Percentiles rank a stretch among this genome's conserved stretches.
Conservation (phyloP, 179 eudicot genomes). For the Silene noctiflora region DNA sequence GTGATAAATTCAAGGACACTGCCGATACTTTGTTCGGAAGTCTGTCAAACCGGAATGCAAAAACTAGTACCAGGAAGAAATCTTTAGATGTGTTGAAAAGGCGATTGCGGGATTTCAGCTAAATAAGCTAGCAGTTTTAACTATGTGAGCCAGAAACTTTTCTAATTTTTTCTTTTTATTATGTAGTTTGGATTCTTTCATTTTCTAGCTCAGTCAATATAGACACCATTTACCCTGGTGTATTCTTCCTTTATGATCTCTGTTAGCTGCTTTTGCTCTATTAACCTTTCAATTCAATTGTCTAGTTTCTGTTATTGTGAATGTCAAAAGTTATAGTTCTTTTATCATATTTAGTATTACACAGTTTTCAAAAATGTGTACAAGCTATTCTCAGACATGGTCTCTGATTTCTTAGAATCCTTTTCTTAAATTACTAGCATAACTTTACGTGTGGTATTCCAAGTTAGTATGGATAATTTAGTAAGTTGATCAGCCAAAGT, state of each 20-base stretch:
- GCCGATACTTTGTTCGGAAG: constrained; percentile 84
- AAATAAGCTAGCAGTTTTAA: constrained; percentile 24
- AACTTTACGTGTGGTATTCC: not conserved
- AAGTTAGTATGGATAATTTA: not conserved
- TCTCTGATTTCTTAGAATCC: constrained; percentile 2
- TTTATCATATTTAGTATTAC: not conserved
- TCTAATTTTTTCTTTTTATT: constrained; percentile 16
- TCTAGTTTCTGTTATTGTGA: constrained; percentile 11
- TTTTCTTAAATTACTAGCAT: not conserved
- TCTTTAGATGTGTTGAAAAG: constrained; percentile 77
- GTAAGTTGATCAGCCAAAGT: not conserved
- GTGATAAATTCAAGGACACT: constrained; percentile 85
- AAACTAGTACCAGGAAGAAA: constrained; percentile 71
- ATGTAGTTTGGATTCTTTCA: constrained; percentile 10
- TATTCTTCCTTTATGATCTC: constrained; percentile 12
- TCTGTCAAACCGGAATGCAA: constrained; percentile 73
- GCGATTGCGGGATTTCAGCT: constrained; percentile 77
- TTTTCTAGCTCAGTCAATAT: constrained; percentile 23
- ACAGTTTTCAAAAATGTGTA: not conserved
- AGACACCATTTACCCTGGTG: constrained; percentile 23
- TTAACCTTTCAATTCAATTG: constrained; percentile 10
- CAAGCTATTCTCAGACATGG: constrained; percentile 8
- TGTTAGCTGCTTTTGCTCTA: constrained; percentile 8
- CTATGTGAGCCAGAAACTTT: constrained; percentile 18
- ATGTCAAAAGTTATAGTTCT: not conserved